A percentile compares a stretch with the other conserved stretches of the same genome.
Evolutionary conservation across 371 early-diverging fungal species (phyloP).

Genomic region (Mortierella sp.): DNA sequence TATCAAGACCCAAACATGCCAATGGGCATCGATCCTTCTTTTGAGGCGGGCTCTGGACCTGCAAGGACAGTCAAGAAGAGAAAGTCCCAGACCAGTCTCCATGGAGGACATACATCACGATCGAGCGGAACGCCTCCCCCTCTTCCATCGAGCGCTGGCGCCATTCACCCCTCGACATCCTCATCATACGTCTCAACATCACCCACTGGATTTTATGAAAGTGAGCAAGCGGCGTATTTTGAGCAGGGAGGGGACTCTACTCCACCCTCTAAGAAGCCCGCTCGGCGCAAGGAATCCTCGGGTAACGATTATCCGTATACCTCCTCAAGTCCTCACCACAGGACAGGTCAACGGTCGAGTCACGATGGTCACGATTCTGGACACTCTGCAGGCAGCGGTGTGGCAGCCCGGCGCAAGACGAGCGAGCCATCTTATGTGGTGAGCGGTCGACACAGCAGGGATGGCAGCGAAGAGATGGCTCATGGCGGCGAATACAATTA

Average conservation of each 20-base stretch:
- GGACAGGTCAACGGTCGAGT: conserved; percentile 20
- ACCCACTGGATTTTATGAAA: conserved; percentile 23
- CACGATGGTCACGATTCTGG: conserved; percentile 26
- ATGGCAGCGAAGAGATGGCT: conserved; percentile 20
- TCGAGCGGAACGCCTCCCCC: conserved; percentile 19
- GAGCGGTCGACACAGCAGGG: conserved; percentile 21
- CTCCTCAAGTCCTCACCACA: conserved; percentile 4
- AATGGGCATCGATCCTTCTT: neutral
- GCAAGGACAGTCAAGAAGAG: conserved; percentile 20
- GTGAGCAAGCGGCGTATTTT: conserved; percentile 11
- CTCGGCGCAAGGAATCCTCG: conserved; percentile 43
- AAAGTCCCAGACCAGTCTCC: conserved; percentile 26
- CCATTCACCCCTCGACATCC: conserved; percentile 15
- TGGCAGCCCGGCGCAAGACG: conserved; percentile 14
- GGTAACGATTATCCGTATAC: conserved; percentile 13
- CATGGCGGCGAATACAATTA: neutral
- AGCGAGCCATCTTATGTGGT: conserved; percentile 28
- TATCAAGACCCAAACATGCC: conserved; percentile 7
- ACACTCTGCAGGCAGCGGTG: conserved; percentile 1
- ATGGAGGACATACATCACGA: conserved; percentile 6
- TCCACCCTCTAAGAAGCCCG: conserved; percentile 27
- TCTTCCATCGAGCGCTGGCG: conserved; percentile 11
- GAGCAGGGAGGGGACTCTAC: conserved; percentile 23
- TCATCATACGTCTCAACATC: conserved; percentile 22
- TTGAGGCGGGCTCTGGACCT: neutral